These are phyloP conservation scores for Polychaeton citri DNA, from an alignment of 2,329 filamentous ascomycete species.

Conservation along the genomic window DNA sequence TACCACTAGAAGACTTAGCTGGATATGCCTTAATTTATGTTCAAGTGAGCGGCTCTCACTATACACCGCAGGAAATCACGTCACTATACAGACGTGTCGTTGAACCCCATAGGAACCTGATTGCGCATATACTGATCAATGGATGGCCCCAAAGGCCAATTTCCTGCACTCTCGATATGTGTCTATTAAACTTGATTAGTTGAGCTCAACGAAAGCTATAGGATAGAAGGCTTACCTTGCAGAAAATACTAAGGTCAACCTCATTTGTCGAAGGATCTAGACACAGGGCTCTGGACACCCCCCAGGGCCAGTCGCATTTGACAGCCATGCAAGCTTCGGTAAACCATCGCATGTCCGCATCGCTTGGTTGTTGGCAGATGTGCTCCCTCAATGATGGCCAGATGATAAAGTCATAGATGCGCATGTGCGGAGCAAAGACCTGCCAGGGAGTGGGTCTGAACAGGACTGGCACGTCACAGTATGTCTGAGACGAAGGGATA, in stretches of 20 bases:
- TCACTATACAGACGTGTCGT: too few species aligned
- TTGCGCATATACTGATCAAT: background rate
- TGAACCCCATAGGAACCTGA: background rate
- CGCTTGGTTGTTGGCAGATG: constrained; percentile 1
- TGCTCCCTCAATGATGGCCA: constrained; percentile 1
- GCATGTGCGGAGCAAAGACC: constrained; percentile 1
- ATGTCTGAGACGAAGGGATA: constrained; percentile 1
- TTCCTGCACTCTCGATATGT: background rate
- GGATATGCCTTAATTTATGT: too few species aligned
- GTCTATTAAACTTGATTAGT: too few species aligned
- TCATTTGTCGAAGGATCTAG: background rate
- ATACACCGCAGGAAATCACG: too few species aligned
- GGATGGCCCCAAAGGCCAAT: background rate
- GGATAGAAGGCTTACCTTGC: too few species aligned
- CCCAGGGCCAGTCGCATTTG: background rate
- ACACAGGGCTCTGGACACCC: background rate
- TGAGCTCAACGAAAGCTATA: too few species aligned
- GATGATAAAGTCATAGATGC: constrained; percentile 2
- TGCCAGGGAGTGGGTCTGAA: constrained; percentile 1
- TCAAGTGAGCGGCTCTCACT: too few species aligned
- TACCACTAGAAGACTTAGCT: too few species aligned
- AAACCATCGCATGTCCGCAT: constrained; percentile 1
- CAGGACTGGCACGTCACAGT: constrained; percentile 1
- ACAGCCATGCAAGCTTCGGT: constrained; percentile 2
- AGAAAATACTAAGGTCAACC: constrained; percentile 1